phyloP scores from a whole-genome alignment of 305 asterid species.

The Fraxinus xanthoxyloides region DNA sequence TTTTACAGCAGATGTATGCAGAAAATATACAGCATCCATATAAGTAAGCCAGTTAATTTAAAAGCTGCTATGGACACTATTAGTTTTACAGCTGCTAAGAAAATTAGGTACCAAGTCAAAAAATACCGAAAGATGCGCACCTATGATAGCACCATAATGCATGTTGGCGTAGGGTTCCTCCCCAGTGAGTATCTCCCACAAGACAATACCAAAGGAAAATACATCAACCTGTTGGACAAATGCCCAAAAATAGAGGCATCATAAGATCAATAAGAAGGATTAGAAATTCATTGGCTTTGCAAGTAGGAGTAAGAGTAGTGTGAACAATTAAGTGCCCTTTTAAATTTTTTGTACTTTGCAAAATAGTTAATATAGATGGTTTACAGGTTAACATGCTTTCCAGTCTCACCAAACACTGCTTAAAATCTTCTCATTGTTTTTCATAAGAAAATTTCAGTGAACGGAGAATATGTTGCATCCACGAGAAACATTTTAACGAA shows the following conservation, averaged over 20 bases:
- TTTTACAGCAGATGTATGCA: neutral
- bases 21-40: neutral
- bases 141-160: slow-evolving; percentile 89
- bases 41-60: neutral
- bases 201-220: slow-evolving; percentile 78
- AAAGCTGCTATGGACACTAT: neutral
- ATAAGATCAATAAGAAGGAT: slow-evolving; percentile 4
- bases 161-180: slow-evolving; percentile 88
- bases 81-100: slow-evolving; percentile 9
- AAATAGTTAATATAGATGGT: slow-evolving; percentile 8
- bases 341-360: neutral
- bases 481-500: neutral
- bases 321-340: slow-evolving; percentile 10
- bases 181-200: slow-evolving; percentile 93
- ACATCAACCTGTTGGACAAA: slow-evolving; percentile 64
- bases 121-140: slow-evolving; percentile 31
- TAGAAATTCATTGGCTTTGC: slow-evolving; percentile 12
- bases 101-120: slow-evolving; percentile 13
- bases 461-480: neutral
- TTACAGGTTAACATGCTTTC: slow-evolving; percentile 1
- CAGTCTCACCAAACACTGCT: neutral
- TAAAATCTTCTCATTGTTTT: slow-evolving; percentile 9
- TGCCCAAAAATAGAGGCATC: slow-evolving; percentile 20
- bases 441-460: slow-evolving; percentile 5
- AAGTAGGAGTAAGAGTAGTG: neutral